These are phyloP conservation scores for Inga leiocalycina DNA, from an alignment of 306 rosid genomes.

Conservation along the genomic window DNA sequence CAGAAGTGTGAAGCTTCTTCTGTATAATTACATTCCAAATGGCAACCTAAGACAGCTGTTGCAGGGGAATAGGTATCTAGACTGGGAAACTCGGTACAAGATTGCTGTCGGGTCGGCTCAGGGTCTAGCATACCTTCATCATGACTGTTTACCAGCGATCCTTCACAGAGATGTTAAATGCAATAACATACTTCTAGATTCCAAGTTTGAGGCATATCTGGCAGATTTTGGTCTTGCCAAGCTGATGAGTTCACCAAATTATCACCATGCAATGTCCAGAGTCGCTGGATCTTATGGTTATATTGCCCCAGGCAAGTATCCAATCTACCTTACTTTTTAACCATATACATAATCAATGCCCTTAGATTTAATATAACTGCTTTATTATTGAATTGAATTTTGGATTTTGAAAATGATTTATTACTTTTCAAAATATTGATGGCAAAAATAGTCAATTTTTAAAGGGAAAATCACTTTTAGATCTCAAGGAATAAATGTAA, in stretches of 20 bases:
- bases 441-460: background rate
- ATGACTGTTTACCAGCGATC: slow-evolving; percentile 91
- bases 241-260: slow-evolving; percentile 79
- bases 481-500: too few species aligned
- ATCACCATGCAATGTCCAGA: slow-evolving; percentile 92
- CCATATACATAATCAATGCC: background rate
- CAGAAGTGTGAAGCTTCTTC: slow-evolving; percentile 87
- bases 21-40: slow-evolving; percentile 87
- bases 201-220: slow-evolving; percentile 82
- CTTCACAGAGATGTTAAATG: slow-evolving; percentile 98
- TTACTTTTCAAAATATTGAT: background rate
- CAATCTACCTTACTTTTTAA: slow-evolving; percentile 13
- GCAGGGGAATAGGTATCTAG: slow-evolving; percentile 78
- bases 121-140: slow-evolving; percentile 94
- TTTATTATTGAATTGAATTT: background rate
- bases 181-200: slow-evolving; percentile 93
- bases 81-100: slow-evolving; percentile 96
- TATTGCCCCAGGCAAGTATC: slow-evolving; percentile 86
- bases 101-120: slow-evolving; percentile 96
- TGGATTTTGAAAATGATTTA: background rate
- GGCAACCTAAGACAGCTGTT: slow-evolving; percentile 89
- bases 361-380: background rate
- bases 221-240: slow-evolving; percentile 98
- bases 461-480: too few species aligned
- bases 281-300: slow-evolving; percentile 99